Base-by-base conservation (phyloP, 805 yeast species). In the Candida gorgasii region DNA sequence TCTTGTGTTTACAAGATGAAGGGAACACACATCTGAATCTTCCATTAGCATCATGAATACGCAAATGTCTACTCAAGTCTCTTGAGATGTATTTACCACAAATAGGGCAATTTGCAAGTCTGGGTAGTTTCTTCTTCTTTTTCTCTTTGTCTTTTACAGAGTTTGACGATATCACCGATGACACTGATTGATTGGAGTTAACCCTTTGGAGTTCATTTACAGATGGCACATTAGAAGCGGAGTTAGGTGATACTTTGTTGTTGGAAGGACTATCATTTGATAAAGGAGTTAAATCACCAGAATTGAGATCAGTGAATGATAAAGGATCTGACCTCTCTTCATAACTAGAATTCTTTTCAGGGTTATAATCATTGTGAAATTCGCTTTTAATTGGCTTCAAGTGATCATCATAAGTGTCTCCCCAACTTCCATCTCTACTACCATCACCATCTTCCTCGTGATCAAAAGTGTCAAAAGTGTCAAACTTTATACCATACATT, bases 1-100 rank as follows among this genome's bases (percentile, higher is more conserved):
- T 67, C 45, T 65, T 63, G 45, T 70, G 76, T 43, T 59, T 65
- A 51, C 76, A 70, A 57, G 54, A 56, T 19, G 50, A 54, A 0
- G 75, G 73, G 45, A 63, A 70, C 14, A 68, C 67, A 48, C 76
- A 70, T 47, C 65, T 67, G 44, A 70, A 70, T 18, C 76, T 49
- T 3, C 75, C 74, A 8, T 65, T 54, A 36, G 66, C 73, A 47
- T 70, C 67, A 52, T 70, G 76, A 31, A 66, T 70, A 28, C 76
- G 55, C 59, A 69, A 57, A 48, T 70, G 76, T 30, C 76, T 50
- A 5, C 68, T 64, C 37, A 67, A 52, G 48, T 70, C 76, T 35
- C 76, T 49, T 40, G 67, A 61, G 40, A 70, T 70, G 50, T 52
- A 66, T 46, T 67, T 67, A 40, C 62, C 69, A 49, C 76, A 70